phyloP scores from a whole-genome alignment of 2,329 filamentous ascomycete genomes.

The Fusarium drepaniforme region DNA sequence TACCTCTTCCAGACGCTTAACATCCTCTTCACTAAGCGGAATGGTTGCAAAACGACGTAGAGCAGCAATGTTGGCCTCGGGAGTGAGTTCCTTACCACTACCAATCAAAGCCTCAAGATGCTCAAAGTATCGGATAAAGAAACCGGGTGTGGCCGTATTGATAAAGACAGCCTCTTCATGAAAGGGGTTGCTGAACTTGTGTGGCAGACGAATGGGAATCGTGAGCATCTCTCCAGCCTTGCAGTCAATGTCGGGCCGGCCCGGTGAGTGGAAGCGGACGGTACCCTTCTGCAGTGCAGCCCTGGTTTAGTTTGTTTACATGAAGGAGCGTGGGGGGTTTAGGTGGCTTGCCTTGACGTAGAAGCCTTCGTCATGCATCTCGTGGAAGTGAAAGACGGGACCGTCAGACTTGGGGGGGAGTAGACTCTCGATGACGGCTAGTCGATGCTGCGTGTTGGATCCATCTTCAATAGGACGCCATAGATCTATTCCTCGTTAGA shows the following conservation, averaged over 20 bases:
- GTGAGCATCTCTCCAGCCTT: conserved; percentile 38
- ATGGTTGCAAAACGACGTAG: conserved; percentile 33
- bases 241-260: conserved; percentile 33
- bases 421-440: conserved; percentile 34
- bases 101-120: conserved; percentile 34
- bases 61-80: conserved; percentile 30
- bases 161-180: conserved; percentile 41
- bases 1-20: conserved; percentile 21
- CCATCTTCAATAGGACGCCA: conserved; percentile 38
- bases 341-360: conserved; percentile 29
- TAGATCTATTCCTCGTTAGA: conserved; percentile 11
- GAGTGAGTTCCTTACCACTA: conserved; percentile 30
- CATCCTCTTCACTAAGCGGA: conserved; percentile 25
- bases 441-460: conserved; percentile 36
- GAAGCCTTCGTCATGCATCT: conserved; percentile 41
- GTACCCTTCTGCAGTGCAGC: conserved; percentile 28
- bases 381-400: conserved; percentile 38
- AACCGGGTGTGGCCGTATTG: conserved; percentile 37
- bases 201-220: conserved; percentile 38
- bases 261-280: conserved; percentile 36
- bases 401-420: conserved; percentile 32
- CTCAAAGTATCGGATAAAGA: conserved; percentile 41
- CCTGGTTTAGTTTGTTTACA: neutral
- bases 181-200: conserved; percentile 43
- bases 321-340: neutral